Percentiles rank a stretch among this genome's conserved stretches.
phyloP scores from a whole-genome alignment of 73 alveolate genomes.

The Stentor coeruleus region DNA sequence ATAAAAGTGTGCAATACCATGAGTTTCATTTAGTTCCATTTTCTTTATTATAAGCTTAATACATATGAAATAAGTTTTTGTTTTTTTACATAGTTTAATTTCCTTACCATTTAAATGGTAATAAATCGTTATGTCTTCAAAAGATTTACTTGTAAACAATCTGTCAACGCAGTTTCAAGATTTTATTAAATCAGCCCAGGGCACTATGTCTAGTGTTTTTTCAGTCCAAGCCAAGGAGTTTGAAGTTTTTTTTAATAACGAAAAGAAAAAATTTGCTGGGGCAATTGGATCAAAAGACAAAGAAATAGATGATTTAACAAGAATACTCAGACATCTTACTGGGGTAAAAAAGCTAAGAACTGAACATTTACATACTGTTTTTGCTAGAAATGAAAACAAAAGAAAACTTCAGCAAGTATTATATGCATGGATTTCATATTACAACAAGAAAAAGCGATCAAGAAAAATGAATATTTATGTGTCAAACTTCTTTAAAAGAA shows the following conservation, averaged over 20 bases:
- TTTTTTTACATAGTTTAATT: too few relatives aligned
- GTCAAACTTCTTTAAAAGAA: neutral
- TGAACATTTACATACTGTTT: neutral
- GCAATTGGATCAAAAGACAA: neutral
- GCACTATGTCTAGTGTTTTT: too few relatives aligned
- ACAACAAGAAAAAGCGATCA: neutral
- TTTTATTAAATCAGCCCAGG: too few relatives aligned
- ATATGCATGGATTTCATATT: neutral
- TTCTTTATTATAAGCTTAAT: too few relatives aligned
- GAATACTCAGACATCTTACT: neutral
- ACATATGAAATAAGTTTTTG: too few relatives aligned
- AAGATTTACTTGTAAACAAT: too few relatives aligned
- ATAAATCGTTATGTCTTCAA: too few relatives aligned
- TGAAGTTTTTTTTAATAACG: too few relatives aligned
- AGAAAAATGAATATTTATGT: slow-evolving; percentile 6
- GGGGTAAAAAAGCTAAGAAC: neutral
- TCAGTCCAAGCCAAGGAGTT: too few relatives aligned
- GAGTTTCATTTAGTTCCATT: neutral
- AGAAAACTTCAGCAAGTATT: neutral
- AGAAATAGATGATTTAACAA: neutral
- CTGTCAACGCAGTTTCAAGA: too few relatives aligned
- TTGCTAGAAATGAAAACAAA: neutral
- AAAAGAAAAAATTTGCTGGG: too few relatives aligned
- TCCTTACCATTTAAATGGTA: too few relatives aligned
- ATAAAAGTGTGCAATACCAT: neutral